Percentiles rank a stretch among this genome's conserved stretches.
phyloP scores from a whole-genome alignment of 1,139 yeast species.

The Ashbya aceris region DNA sequence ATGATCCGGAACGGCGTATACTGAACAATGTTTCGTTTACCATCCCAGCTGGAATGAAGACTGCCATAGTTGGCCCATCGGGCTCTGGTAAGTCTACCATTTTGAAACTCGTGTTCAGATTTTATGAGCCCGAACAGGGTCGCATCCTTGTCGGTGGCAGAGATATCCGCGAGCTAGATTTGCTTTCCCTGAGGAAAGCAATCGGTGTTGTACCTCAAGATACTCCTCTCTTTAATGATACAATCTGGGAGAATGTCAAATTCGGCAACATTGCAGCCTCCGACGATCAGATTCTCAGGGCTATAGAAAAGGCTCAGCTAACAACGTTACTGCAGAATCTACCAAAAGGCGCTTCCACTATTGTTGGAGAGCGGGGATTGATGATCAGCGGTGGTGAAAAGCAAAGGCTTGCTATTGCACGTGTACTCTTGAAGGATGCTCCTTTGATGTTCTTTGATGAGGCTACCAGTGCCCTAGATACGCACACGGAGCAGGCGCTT shows the following conservation, averaged over 20 bases:
- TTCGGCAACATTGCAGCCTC: conserved; percentile 75
- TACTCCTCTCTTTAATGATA: conserved; percentile 88
- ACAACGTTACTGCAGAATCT: conserved; percentile 53
- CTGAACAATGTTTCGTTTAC: conserved; percentile 70
- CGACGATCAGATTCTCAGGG: conserved; percentile 59
- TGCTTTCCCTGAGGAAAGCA: conserved; percentile 62
- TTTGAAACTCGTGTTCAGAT: conserved; percentile 72
- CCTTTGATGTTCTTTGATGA: conserved; percentile 94
- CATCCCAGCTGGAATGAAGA: conserved; percentile 84
- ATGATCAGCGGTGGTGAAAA: conserved; percentile 99
- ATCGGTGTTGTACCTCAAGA: conserved; percentile 98
- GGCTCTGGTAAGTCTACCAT: conserved; percentile 95
- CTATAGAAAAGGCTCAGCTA: conserved; percentile 62
- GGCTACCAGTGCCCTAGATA: conserved; percentile 93
- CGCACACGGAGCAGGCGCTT: conserved; percentile 86
- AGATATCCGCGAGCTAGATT: conserved; percentile 65
- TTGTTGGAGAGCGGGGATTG: conserved; percentile 97
- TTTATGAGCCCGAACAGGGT: conserved; percentile 77
- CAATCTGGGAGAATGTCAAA: conserved; percentile 76
- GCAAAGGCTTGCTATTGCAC: conserved; percentile 87
- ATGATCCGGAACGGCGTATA: conserved; percentile 81
- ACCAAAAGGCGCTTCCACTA: conserved; percentile 76
- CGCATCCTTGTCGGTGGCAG: conserved; percentile 81
- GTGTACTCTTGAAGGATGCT: conserved; percentile 73
- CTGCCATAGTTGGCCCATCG: conserved; percentile 91